These are phyloP conservation scores for Zasmidium citrigriseum DNA, from an alignment of 2,329 filamentous ascomycete genomes.

Conservation along the genomic window DNA sequence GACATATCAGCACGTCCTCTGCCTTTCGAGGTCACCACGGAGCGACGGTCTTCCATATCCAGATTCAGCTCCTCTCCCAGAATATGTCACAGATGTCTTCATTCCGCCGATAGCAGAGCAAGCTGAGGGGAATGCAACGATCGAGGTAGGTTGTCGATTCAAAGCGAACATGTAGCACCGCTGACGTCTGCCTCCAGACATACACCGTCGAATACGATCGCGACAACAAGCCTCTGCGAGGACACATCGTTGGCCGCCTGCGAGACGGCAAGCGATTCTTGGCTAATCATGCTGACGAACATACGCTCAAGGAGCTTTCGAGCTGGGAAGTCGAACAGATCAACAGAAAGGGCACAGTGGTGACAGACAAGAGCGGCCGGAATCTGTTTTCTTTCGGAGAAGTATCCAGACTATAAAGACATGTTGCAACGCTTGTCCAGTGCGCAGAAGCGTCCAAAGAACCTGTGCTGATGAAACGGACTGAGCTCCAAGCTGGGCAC, in stretches of 20 bases:
- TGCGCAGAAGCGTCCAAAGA: too few species aligned
- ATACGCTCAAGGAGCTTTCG: slow-evolving; percentile 49
- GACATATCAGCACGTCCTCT: slow-evolving; percentile 66
- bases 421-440: too few species aligned
- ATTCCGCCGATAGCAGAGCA: slow-evolving; percentile 44
- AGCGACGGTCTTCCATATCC: slow-evolving; percentile 48
- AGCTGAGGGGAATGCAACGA: slow-evolving; percentile 53
- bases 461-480: too few species aligned
- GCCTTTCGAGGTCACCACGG: slow-evolving; percentile 54
- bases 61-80: slow-evolving; percentile 46
- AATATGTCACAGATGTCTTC: slow-evolving; percentile 41
- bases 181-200: slow-evolving; percentile 45
- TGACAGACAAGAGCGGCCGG: slow-evolving; percentile 32
- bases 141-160: slow-evolving; percentile 57
- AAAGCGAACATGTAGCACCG: too few species aligned
- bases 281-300: slow-evolving; percentile 57
- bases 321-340: slow-evolving; percentile 50
- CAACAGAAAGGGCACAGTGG: slow-evolving; percentile 51
- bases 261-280: slow-evolving; percentile 54
- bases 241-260: slow-evolving; percentile 56
- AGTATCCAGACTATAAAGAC: slow-evolving; percentile 15
- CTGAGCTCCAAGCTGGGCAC: too few species aligned
- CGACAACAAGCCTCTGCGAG: slow-evolving; percentile 50
- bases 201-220: slow-evolving; percentile 62
- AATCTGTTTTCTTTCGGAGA: slow-evolving; percentile 41